Evolutionary conservation across 208 protist species (phyloP), one percentile per base, ranked within the genome.

Genomic region (Trichomonas gallinae): DNA sequence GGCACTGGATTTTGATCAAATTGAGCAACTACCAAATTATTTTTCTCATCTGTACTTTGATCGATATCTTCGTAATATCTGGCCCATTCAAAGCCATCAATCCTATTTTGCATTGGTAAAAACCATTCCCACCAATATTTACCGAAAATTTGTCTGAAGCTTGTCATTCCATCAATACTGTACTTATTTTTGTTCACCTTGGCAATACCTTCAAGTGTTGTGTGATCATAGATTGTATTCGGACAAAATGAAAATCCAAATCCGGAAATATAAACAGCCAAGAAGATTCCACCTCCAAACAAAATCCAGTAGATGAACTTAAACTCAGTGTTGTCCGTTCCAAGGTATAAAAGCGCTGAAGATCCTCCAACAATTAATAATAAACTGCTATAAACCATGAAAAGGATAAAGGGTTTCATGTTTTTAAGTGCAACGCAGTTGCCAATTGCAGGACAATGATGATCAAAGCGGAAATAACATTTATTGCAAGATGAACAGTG

Each of bases 381-480:
- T 0, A 93, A 38, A 36, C 42, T 36, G 21, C 44, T 51, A 36
- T 51, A 48, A 51, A 93, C 36, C n/a, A 93, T 51, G 26, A 93
- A 51, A 34, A 93, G 26, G 2, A 93, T 51, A 36, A 93, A 93
- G 2, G 87, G 13, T 93, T 93, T 93, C 87, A 93, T 51, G 31
- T 93, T 93, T 1, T 93, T 40, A 17, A 93, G 44, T n/a, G 87
- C 87, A 38, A 93, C 44, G n/a, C 87, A 93, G 31, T 93, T 93
- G 2, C 87, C 87, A 9, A 93, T 93, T 51, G 34, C 44, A 10
- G 87, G 87, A 51, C 87, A 93, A 51, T 93, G 87, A 51, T 93
- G 87, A 51, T 93, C 87, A 15, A 93, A 93, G 17, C 87, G 40
- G 44, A 93, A 93, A 51, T 93, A 93, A 21, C 87, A 93, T 93